Evolutionary conservation across 2,329 filamentous ascomycete genomes (phyloP).

Genomic region (Meredithiella fracta): DNA sequence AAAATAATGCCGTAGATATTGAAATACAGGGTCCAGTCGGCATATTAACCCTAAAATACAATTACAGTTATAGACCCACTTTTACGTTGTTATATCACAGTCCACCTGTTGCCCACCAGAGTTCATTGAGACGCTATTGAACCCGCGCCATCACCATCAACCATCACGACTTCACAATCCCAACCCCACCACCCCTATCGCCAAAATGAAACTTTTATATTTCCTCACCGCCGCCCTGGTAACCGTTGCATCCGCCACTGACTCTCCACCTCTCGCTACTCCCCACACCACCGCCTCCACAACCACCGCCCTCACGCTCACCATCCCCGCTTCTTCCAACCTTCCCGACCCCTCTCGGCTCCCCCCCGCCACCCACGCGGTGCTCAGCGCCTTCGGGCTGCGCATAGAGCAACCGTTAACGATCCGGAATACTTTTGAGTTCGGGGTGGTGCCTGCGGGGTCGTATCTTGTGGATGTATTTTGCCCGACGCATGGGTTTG

Average conservation of each 20-base stretch:
- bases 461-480: constrained; percentile 75
- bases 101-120: no score
- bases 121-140: no score
- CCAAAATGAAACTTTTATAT: constrained; percentile 16
- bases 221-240: constrained; percentile 18
- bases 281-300: constrained; percentile 22
- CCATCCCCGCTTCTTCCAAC: constrained; percentile 28
- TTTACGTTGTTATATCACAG: no score
- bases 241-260: constrained; percentile 23
- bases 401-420: constrained; percentile 44
- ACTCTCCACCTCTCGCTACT: constrained; percentile 19
- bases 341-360: constrained; percentile 36
- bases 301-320: constrained; percentile 29
- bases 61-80: no score
- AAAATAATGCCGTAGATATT: no score
- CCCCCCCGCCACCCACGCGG: constrained; percentile 50
- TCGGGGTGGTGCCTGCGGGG: constrained; percentile 51
- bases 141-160: no score
- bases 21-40: no score
- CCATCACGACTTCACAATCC: no score
- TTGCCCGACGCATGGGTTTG: constrained; percentile 57
- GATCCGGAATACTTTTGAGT: constrained; percentile 54
- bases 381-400: constrained; percentile 29
- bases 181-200: no score
- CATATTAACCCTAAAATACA: no score